Evolutionary conservation across 148 eudicot genomes (phyloP).

Genomic region (Persicaria tinctoria): DNA sequence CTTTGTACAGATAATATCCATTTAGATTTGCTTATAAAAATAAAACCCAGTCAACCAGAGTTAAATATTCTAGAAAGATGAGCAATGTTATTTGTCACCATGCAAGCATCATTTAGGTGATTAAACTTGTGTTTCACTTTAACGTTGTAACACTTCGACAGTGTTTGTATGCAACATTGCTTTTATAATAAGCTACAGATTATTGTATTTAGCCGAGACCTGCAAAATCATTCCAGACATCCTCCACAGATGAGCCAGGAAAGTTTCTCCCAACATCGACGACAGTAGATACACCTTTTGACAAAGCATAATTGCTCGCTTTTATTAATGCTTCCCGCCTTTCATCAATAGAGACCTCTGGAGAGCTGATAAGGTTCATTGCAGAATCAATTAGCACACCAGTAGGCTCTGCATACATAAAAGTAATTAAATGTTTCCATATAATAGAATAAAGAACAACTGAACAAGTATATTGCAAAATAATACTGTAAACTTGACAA

Average conservation of each 20-base stretch:
- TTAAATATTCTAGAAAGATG: not conserved
- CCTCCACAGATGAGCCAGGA: conserved; percentile 68
- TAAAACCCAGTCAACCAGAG: not conserved
- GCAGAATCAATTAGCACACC: conserved; percentile 96
- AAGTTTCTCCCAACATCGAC: conserved; percentile 90
- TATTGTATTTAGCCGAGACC: conserved; percentile 29
- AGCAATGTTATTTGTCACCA: not conserved
- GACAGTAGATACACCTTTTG: conserved; percentile 87
- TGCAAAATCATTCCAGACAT: conserved; percentile 86
- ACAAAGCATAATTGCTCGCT: conserved; percentile 74
- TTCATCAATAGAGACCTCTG: conserved; percentile 62
- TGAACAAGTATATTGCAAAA: not conserved
- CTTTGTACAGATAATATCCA: not conserved
- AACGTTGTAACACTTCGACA: not conserved
- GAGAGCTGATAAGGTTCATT: conserved; percentile 55
- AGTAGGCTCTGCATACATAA: conserved; percentile 58
- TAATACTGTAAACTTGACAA: not conserved
- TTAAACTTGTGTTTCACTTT: not conserved
- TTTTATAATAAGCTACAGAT: not conserved
- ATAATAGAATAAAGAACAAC: not conserved
- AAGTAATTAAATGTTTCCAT: not conserved
- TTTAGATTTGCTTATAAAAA: not conserved
- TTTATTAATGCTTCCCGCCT: conserved; percentile 73
- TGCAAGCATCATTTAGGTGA: conserved; percentile 7
- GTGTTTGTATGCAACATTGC: not conserved